phyloP scores from a whole-genome alignment of 164 flowering plant genomes.

The Liriodendron chinense region DNA sequence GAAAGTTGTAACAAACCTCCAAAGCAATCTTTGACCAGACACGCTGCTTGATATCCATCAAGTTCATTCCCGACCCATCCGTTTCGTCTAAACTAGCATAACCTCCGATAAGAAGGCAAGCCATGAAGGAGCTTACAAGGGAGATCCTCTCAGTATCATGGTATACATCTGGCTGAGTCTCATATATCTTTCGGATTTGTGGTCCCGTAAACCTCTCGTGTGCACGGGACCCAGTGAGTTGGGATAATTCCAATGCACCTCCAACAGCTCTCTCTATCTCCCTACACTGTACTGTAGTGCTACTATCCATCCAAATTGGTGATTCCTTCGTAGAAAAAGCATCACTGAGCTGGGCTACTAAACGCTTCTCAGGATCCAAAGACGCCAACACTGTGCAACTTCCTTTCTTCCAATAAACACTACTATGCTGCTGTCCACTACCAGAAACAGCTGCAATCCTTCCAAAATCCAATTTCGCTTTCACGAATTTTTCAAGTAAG shows the following conservation, averaged over 20 bases:
- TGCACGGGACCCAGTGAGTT: constrained; percentile 83
- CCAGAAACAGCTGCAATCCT: constrained; percentile 83
- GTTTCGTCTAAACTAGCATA: constrained; percentile 90
- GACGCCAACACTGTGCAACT: constrained; percentile 47
- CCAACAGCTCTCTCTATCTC: constrained; percentile 86
- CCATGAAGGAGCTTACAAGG: constrained; percentile 96
- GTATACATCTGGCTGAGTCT: constrained; percentile 69
- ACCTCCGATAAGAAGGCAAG: constrained; percentile 70
- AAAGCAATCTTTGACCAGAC: constrained; percentile 29
- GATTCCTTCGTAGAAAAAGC: constrained; percentile 78
- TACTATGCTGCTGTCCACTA: constrained; percentile 98
- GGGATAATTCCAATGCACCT: constrained; percentile 73
- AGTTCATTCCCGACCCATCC: constrained; percentile 97
- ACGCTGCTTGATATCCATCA: constrained; percentile 58
- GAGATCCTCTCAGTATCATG: constrained; percentile 79
- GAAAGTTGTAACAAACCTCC: constrained; percentile 18
- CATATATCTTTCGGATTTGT: constrained; percentile 71
- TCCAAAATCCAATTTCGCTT: constrained; percentile 58
- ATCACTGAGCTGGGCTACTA: constrained; percentile 59
- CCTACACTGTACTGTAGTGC: constrained; percentile 83
- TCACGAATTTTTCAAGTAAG: constrained; percentile 52
- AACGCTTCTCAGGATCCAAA: constrained; percentile 50
- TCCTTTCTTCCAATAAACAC: constrained; percentile 92
- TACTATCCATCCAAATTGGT: constrained; percentile 97
- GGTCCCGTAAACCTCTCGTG: constrained; percentile 89